Conservation (phyloP, 2,329 filamentous ascomycete genomes). For the Pochonia chlamydosporia region DNA sequence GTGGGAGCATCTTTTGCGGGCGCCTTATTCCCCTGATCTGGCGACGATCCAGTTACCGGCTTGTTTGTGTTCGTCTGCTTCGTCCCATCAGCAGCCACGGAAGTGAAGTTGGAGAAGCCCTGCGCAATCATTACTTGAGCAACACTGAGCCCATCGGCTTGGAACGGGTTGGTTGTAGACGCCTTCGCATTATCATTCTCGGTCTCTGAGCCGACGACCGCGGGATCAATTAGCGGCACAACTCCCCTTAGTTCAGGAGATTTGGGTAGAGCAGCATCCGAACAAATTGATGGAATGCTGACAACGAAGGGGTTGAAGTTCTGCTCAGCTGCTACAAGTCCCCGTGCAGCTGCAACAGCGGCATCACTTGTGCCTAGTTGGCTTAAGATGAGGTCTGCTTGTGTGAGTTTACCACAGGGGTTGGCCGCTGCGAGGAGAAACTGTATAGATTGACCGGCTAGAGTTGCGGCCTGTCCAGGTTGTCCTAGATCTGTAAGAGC, state of each 20-base stretch:
- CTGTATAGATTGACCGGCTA: constrained; percentile 55
- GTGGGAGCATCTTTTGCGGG: too few relatives aligned
- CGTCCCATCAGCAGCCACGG: constrained; percentile 24
- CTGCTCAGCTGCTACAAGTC: constrained; percentile 62
- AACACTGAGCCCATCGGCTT: constrained; percentile 56
- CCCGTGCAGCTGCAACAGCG: constrained; percentile 56
- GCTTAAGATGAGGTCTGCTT: constrained; percentile 59
- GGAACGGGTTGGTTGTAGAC: constrained; percentile 48
- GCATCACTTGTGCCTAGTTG: constrained; percentile 54
- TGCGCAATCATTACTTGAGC: constrained; percentile 57
- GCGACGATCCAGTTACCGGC: too few relatives aligned
- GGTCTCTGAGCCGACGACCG: constrained; percentile 47
- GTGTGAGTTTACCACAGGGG: constrained; percentile 59
- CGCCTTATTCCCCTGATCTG: too few relatives aligned
- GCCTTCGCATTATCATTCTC: constrained; percentile 55
- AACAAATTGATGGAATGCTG: constrained; percentile 56
- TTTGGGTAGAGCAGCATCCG: constrained; percentile 55
- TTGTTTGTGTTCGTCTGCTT: constrained; percentile 8
- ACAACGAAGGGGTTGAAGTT: constrained; percentile 66
- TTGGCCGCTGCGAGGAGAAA: constrained; percentile 59
- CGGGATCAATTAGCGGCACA: constrained; percentile 61
- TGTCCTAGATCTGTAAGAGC: constrained; percentile 46
- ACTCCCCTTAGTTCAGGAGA: constrained; percentile 59
- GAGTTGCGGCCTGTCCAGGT: constrained; percentile 56
- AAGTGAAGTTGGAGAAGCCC: constrained; percentile 58